Conservation (phyloP, 202 grass and related monocot genomes). For the Musa balbisiana region DNA sequence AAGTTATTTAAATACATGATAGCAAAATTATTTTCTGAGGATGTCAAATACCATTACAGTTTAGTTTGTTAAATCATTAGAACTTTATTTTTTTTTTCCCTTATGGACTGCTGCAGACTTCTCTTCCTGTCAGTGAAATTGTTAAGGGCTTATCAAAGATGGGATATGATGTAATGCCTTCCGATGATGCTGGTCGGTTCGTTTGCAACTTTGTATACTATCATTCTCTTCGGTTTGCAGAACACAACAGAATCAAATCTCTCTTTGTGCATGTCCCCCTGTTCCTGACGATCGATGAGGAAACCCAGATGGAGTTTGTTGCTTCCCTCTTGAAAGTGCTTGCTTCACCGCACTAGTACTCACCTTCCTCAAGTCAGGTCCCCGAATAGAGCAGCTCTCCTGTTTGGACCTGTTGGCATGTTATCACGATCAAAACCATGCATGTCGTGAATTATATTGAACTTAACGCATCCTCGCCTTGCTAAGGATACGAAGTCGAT, state of each 20-base stretch:
- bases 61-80: background rate
- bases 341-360: constrained; percentile 36
- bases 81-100: background rate
- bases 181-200: constrained; percentile 75
- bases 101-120: constrained; percentile 35
- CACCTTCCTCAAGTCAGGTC: constrained; percentile 19
- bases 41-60: background rate
- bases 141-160: constrained; percentile 57
- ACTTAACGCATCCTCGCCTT: background rate
- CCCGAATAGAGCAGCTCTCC: too few species aligned
- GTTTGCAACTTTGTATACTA: constrained; percentile 98
- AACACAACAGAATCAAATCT: constrained; percentile 66
- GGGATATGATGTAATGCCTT: constrained; percentile 66
- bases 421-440: constrained; percentile 9
- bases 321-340: constrained; percentile 73
- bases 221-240: constrained; percentile 78
- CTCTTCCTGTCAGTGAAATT: constrained; percentile 60
- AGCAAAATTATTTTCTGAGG: background rate
- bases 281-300: constrained; percentile 72
- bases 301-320: constrained; percentile 85
- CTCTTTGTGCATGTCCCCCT: constrained; percentile 96
- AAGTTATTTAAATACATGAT: background rate
- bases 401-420: background rate
- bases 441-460: background rate
- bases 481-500: background rate